These are phyloP conservation scores for Lachancea quebecensis DNA, from an alignment of 805 yeast species.

Conservation along the genomic window DNA sequence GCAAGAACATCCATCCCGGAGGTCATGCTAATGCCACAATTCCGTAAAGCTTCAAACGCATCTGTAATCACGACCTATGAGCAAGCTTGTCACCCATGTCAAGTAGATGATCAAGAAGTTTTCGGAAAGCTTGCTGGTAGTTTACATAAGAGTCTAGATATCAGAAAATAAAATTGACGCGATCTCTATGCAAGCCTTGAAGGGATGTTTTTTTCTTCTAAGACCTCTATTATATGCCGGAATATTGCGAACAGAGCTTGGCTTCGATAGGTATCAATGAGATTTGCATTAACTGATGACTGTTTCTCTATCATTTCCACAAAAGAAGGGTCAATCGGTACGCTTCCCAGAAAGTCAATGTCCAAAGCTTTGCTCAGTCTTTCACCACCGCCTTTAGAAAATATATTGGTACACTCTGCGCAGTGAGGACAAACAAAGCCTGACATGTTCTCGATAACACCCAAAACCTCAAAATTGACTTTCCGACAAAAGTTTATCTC, in stretches of 20 bases:
- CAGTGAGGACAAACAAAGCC: slow-evolving; percentile 96
- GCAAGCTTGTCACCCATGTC: not conserved
- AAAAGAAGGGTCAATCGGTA: slow-evolving; percentile 91
- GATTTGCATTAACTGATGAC: slow-evolving; percentile 21
- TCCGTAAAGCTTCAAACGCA: not conserved
- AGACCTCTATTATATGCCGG: slow-evolving; percentile 37
- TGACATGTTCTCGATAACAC: slow-evolving; percentile 92
- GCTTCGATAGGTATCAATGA: slow-evolving; percentile 34
- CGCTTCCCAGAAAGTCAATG: slow-evolving; percentile 70
- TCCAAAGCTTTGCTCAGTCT: slow-evolving; percentile 53
- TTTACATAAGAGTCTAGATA: slow-evolving; percentile 1
- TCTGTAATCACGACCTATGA: slow-evolving; percentile 4
- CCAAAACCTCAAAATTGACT: slow-evolving; percentile 72
- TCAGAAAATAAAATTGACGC: slow-evolving; percentile 1
- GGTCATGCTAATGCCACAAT: not conserved
- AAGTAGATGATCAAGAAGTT: not conserved
- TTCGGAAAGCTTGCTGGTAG: not conserved
- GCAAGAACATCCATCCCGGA: not conserved
- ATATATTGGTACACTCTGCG: slow-evolving; percentile 84
- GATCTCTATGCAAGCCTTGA: slow-evolving; percentile 11
- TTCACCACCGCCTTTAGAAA: slow-evolving; percentile 89
- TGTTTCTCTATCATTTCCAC: slow-evolving; percentile 76
- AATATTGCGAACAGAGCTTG: slow-evolving; percentile 37
- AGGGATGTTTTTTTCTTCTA: slow-evolving; percentile 28
- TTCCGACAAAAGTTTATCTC: slow-evolving; percentile 89